phyloP scores from a whole-genome alignment of 164 flowering plant species.

The Amborella trichopoda region DNA sequence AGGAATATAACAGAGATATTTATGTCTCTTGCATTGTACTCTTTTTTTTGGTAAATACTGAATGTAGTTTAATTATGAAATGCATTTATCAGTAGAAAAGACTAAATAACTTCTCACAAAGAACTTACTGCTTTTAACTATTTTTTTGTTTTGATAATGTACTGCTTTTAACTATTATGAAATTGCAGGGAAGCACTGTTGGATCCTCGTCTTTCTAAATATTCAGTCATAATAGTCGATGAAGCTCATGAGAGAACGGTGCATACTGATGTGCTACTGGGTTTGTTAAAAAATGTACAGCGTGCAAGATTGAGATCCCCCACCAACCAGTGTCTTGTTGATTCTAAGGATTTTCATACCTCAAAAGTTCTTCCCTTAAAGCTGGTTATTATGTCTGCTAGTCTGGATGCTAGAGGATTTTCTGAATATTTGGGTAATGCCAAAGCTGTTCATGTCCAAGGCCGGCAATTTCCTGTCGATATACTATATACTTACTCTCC shows the following conservation, averaged over 20 bases:
- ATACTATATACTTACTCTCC: constrained; percentile 56
- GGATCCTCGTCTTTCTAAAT: constrained; percentile 79
- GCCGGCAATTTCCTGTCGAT: constrained; percentile 81
- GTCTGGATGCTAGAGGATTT: constrained; percentile 86
- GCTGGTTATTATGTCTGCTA: constrained; percentile 92
- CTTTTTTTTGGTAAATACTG: too few species aligned
- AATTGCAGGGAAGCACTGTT: constrained; percentile 78
- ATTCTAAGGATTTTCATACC: too few species aligned
- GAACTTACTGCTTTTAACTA: too few species aligned
- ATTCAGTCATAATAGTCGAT: constrained; percentile 86
- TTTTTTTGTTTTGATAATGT: too few species aligned
- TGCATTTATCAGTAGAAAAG: too few species aligned
- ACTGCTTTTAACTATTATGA: too few species aligned
- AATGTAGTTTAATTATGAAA: too few species aligned
- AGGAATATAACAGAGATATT: too few species aligned
- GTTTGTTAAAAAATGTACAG: constrained; percentile 72
- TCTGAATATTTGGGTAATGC: constrained; percentile 53
- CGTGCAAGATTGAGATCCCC: constrained; percentile 33
- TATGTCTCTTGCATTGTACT: too few species aligned
- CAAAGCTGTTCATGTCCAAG: constrained; percentile 81
- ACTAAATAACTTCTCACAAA: too few species aligned
- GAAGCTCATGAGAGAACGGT: constrained; percentile 99
- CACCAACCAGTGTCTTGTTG: constrained; percentile 7
- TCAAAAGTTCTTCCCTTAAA: constrained; percentile 46
- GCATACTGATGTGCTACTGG: constrained; percentile 88